A percentile compares a stretch with the other conserved stretches of the same genome.
phyloP scores from a whole-genome alignment of 2,329 filamentous ascomycete genomes.

The Cladosporium cucumerinum region DNA sequence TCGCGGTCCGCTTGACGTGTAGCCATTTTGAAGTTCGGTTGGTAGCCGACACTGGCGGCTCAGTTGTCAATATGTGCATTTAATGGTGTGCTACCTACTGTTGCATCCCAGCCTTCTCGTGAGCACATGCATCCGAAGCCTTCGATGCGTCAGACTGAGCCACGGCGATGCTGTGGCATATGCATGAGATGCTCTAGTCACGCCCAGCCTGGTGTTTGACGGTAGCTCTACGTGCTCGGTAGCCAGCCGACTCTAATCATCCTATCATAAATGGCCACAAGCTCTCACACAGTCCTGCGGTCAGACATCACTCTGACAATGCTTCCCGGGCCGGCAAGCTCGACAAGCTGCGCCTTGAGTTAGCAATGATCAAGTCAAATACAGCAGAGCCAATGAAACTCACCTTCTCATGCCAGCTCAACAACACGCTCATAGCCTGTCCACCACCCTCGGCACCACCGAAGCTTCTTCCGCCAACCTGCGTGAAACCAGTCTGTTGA shows the following conservation, averaged over 20 bases:
- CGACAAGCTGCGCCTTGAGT: slow-evolving; percentile 60
- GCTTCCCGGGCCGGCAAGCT: slow-evolving; percentile 81
- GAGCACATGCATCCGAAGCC: not conserved
- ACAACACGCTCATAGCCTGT: slow-evolving; percentile 88
- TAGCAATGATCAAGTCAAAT: not conserved
- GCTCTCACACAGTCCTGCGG: slow-evolving; percentile 74
- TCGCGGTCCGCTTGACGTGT: not conserved
- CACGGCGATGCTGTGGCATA: not conserved
- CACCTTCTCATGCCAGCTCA: slow-evolving; percentile 97
- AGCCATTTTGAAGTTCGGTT: not conserved
- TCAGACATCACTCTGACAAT: slow-evolving; percentile 96
- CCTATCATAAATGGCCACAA: not conserved
- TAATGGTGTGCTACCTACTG: not conserved
- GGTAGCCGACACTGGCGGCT: not conserved
- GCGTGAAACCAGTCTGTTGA: slow-evolving; percentile 84
- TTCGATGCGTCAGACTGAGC: not conserved
- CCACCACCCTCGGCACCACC: slow-evolving; percentile 67
- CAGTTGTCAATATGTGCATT: not conserved
- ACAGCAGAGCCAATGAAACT: slow-evolving; percentile 8
- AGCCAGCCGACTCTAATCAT: not conserved
- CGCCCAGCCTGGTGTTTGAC: not conserved
- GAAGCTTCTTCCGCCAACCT: slow-evolving; percentile 53
- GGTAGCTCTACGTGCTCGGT: not conserved
- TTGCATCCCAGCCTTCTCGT: not conserved
- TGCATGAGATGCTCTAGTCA: not conserved